Conservation (phyloP, 148 eudicot species). For the Camellia sinensis region DNA sequence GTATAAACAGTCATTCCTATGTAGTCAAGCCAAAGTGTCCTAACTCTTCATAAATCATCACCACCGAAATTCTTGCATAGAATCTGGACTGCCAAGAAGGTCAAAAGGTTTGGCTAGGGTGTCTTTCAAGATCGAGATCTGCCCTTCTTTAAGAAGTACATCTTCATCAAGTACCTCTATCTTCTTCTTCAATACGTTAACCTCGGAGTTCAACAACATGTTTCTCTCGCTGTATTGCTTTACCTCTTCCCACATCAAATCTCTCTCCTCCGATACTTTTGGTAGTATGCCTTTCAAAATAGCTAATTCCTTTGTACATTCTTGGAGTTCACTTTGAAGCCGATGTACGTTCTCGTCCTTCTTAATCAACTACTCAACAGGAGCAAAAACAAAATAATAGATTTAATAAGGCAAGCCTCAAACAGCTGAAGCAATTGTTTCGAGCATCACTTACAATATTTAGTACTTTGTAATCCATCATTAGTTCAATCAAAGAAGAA, state of each 20-base stretch:
- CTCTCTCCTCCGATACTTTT: slow-evolving; percentile 77
- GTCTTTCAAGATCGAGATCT: slow-evolving; percentile 76
- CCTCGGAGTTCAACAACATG: slow-evolving; percentile 74
- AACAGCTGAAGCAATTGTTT: background rate
- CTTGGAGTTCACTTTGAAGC: slow-evolving; percentile 59
- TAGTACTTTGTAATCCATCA: background rate
- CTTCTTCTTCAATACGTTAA: slow-evolving; percentile 64
- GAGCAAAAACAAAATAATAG: background rate
- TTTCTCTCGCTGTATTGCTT: slow-evolving; percentile 70
- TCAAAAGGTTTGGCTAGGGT: slow-evolving; percentile 67
- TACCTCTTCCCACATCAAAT: slow-evolving; percentile 79
- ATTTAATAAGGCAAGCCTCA: background rate
- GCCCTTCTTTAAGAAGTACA: slow-evolving; percentile 83
- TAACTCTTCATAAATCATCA: background rate
- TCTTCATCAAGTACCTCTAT: slow-evolving; percentile 83
- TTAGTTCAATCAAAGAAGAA: background rate
- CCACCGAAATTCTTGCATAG: slow-evolving; percentile 15
- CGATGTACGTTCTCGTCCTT: slow-evolving; percentile 65
- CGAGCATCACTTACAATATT: background rate
- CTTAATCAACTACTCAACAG: slow-evolving; percentile 51
- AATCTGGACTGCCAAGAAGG: slow-evolving; percentile 59
- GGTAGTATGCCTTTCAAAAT: slow-evolving; percentile 53
- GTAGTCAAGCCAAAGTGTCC: background rate
- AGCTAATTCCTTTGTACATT: slow-evolving; percentile 54
- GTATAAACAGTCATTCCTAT: slow-evolving; percentile 10